phyloP scores from a whole-genome alignment of 768 basidiomycete genomes.

The Suillus subluteus region DNA sequence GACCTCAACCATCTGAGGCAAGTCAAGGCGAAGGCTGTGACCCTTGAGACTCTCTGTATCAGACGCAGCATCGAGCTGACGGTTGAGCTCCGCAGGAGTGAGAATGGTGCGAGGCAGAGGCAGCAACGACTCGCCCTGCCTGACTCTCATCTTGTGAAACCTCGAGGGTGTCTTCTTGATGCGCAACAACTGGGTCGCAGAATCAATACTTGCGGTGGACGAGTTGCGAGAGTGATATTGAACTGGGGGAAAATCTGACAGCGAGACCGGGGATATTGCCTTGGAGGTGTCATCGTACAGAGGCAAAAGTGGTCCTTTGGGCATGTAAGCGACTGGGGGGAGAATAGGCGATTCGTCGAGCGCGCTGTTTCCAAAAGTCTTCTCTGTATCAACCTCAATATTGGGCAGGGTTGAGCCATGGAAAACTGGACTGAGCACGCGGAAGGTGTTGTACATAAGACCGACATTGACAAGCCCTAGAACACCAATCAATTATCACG shows the following conservation, averaged over 20 bases:
- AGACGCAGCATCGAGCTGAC: conserved; percentile 15
- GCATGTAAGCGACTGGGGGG: conserved; percentile 13
- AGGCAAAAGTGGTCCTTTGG: conserved; percentile 7
- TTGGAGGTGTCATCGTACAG: conserved; percentile 4
- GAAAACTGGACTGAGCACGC: conserved; percentile 59
- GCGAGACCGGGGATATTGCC: not conserved
- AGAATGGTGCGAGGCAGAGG: conserved; percentile 3
- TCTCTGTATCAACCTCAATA: conserved; percentile 16
- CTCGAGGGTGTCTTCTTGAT: conserved; percentile 16
- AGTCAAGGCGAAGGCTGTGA: conserved; percentile 12
- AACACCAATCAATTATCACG: not conserved
- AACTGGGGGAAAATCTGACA: conserved; percentile 8
- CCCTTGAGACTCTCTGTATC: conserved; percentile 16
- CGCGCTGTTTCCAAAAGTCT: conserved; percentile 29
- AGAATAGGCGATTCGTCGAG: conserved; percentile 25
- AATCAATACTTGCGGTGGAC: conserved; percentile 25
- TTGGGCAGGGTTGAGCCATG: conserved; percentile 27
- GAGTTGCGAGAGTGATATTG: conserved; percentile 17
- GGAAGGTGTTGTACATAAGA: conserved; percentile 71
- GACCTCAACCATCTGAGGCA: not conserved
- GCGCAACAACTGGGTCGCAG: conserved; percentile 17
- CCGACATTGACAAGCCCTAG: conserved; percentile 66
- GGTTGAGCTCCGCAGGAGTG: conserved; percentile 16
- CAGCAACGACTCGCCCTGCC: not conserved
- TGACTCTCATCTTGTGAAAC: conserved; percentile 12